These are phyloP conservation scores for Diutina sp. DNA, from an alignment of 1,139 yeast species.

Conservation along the genomic window DNA sequence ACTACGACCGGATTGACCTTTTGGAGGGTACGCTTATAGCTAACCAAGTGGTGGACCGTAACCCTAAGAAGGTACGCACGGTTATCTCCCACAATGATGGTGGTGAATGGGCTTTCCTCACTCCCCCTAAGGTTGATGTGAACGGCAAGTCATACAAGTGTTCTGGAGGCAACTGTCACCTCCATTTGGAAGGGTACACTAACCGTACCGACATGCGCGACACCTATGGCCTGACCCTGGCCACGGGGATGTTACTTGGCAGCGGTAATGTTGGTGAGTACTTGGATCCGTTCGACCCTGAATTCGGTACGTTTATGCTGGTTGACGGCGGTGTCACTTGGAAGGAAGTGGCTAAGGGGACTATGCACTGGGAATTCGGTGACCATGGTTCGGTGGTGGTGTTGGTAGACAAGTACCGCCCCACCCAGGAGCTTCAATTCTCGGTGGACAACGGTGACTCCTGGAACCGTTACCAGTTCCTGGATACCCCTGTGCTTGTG, in stretches of 20 bases:
- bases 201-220: constrained; percentile 78
- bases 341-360: constrained; percentile 66
- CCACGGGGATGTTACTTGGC: constrained; percentile 76
- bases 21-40: constrained; percentile 80
- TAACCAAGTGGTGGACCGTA: constrained; percentile 42
- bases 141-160: constrained; percentile 49
- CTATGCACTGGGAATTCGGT: constrained; percentile 89
- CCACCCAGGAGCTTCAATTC: constrained; percentile 47
- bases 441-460: constrained; percentile 71
- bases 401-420: constrained; percentile 43
- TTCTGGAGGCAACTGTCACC: constrained; percentile 46
- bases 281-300: constrained; percentile 30
- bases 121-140: constrained; percentile 57
- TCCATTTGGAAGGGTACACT: constrained; percentile 84
- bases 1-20: constrained; percentile 74
- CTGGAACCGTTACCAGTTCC: constrained; percentile 60
- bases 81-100: constrained; percentile 86
- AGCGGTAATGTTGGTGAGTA: constrained; percentile 80
- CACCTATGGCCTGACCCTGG: constrained; percentile 79
- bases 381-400: constrained; percentile 86
- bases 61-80: constrained; percentile 48
- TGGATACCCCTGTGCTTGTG: constrained; percentile 42
- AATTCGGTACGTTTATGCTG: constrained; percentile 62
- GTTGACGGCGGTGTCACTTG: constrained; percentile 85
- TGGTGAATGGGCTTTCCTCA: constrained; percentile 64